phyloP scores from a whole-genome alignment of 1,284 basidiomycete species.

The Ustilago loliicola region DNA sequence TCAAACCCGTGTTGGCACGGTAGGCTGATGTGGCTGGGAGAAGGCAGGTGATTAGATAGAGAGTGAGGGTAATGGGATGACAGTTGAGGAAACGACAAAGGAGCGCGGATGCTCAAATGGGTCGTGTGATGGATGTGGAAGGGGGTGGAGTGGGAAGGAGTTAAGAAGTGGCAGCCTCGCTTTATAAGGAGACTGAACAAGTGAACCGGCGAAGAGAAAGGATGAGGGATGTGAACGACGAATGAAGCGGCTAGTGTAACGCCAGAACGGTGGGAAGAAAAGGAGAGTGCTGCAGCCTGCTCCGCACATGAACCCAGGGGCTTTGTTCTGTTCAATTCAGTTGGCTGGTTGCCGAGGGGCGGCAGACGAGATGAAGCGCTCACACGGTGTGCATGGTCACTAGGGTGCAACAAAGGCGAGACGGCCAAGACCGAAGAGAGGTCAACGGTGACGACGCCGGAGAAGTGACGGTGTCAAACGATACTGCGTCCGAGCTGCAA shows the following conservation, averaged over 20 bases:
- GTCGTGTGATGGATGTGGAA: neutral
- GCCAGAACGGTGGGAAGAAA: neutral
- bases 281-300: slow-evolving; percentile 1
- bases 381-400: neutral
- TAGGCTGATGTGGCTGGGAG: neutral
- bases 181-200: slow-evolving; percentile 6
- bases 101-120: neutral
- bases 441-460: slow-evolving; percentile 2
- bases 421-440: neutral
- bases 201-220: neutral
- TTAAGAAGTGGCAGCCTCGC: neutral
- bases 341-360: neutral
- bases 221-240: neutral
- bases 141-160: too few relatives aligned
- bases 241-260: slow-evolving; percentile 3
- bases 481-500: slow-evolving; percentile 39
- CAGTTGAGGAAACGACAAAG: neutral
- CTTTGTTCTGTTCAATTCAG: neutral
- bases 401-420: slow-evolving; percentile 4
- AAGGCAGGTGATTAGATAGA: neutral
- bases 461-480: slow-evolving; percentile 23
- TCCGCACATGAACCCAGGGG: slow-evolving; percentile 13
- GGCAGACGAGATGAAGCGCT: slow-evolving; percentile 14
- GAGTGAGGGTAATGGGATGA: neutral
- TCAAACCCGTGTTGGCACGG: slow-evolving; percentile 33